Conservation (phyloP, 1,284 basidiomycete species). For the Apiotrichum montevideense region DNA sequence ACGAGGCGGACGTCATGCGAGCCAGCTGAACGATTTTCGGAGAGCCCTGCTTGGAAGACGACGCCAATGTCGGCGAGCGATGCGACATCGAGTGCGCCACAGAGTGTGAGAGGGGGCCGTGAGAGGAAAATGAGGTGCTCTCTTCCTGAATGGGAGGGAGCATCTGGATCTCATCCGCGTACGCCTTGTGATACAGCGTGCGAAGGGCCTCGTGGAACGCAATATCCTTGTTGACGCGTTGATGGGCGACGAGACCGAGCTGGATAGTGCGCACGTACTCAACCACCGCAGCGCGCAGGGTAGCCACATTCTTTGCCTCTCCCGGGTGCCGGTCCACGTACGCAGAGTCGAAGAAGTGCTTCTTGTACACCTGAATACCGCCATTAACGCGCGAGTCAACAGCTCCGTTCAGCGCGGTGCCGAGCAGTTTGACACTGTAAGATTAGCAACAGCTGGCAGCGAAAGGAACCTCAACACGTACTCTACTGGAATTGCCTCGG, state of each 20-base stretch:
- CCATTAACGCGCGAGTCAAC: conserved; percentile 76
- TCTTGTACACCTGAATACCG: conserved; percentile 64
- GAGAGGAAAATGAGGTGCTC: background rate
- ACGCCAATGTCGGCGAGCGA: background rate
- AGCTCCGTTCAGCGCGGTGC: conserved; percentile 78
- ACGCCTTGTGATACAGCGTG: conserved; percentile 83
- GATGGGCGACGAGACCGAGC: conserved; percentile 72
- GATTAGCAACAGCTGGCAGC: background rate
- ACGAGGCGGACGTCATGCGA: conserved; percentile 5
- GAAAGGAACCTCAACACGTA: conserved; percentile 40
- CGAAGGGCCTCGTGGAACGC: conserved; percentile 86
- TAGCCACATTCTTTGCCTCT: conserved; percentile 62
- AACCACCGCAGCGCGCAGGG: conserved; percentile 67
- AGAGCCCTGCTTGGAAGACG: background rate
- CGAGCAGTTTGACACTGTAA: conserved; percentile 68
- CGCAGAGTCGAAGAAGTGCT: conserved; percentile 61
- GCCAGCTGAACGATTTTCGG: background rate
- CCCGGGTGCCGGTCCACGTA: conserved; percentile 67
- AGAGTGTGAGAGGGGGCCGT: background rate
- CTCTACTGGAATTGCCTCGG: conserved; percentile 24
- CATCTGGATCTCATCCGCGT: conserved; percentile 67
- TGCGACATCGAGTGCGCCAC: background rate
- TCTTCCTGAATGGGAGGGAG: conserved; percentile 23
- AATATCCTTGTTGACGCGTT: conserved; percentile 71
- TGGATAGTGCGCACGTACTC: conserved; percentile 80